A percentile compares a stretch with the other conserved stretches of the same genome.
phyloP scores from a whole-genome alignment of 1,284 basidiomycete species.

The Athelia sp. region DNA sequence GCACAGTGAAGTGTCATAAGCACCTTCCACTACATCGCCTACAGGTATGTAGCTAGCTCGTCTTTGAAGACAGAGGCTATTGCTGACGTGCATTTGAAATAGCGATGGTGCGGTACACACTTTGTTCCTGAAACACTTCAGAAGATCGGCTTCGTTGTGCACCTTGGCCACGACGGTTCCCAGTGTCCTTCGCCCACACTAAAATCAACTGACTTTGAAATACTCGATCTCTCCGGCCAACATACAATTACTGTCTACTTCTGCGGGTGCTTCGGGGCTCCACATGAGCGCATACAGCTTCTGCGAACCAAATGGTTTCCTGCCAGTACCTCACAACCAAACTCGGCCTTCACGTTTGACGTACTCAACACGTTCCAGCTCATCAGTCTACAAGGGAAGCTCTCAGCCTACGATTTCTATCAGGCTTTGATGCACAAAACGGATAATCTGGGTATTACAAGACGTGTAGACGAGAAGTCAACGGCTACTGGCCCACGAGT shows the following conservation, averaged over 20 bases:
- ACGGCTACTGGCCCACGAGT: no score
- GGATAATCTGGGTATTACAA: neutral
- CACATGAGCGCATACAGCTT: neutral
- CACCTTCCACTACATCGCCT: neutral
- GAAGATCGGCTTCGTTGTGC: neutral
- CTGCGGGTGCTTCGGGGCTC: constrained; percentile 10
- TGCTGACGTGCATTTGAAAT: neutral
- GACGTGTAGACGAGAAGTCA: no score
- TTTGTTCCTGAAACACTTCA: neutral
- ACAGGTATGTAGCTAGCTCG: neutral
- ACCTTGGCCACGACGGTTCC: neutral
- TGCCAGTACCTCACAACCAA: neutral
- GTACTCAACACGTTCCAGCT: neutral
- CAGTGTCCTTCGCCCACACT: neutral
- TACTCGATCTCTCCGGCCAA: neutral
- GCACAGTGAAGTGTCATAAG: neutral
- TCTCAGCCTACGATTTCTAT: constrained; percentile 1
- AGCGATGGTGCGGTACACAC: neutral
- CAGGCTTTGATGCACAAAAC: neutral
- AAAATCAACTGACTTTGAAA: neutral
- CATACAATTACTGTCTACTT: constrained; percentile 10
- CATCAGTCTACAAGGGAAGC: neutral
- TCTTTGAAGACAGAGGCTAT: no score
- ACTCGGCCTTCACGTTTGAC: neutral
- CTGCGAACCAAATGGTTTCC: neutral